Conservation (phyloP, 768 basidiomycete genomes). For the Daedalea quercina region DNA sequence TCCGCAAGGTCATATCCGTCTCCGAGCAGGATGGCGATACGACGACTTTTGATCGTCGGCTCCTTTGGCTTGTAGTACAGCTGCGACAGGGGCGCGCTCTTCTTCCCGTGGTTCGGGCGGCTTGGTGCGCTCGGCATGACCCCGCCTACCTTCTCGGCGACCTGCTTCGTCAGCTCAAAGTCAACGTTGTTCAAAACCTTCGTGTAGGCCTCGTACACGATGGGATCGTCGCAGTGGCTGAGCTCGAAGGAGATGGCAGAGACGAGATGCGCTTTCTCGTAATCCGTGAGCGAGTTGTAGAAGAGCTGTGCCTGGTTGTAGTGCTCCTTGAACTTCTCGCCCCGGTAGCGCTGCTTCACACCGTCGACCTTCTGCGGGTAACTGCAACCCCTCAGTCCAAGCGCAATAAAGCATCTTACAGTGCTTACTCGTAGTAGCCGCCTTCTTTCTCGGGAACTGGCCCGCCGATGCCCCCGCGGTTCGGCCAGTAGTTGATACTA, state of each 20-base stretch:
- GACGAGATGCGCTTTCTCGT: constrained; percentile 70
- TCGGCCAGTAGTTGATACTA: constrained; percentile 77
- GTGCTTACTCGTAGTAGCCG: constrained; percentile 49
- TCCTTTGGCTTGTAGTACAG: constrained; percentile 43
- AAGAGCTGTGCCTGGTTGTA: constrained; percentile 74
- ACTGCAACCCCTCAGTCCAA: constrained; percentile 23
- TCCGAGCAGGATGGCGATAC: constrained; percentile 69
- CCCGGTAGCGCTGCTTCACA: constrained; percentile 52
- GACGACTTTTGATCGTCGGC: constrained; percentile 56
- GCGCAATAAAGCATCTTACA: constrained; percentile 11
- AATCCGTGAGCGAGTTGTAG: constrained; percentile 66
- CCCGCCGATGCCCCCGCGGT: constrained; percentile 46
- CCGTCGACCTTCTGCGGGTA: constrained; percentile 42
- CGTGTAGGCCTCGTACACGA: constrained; percentile 64
- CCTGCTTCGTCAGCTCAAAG: constrained; percentile 59
- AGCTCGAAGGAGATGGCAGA: constrained; percentile 77
- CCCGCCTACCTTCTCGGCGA: constrained; percentile 62
- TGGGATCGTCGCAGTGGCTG: constrained; percentile 72
- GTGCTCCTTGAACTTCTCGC: constrained; percentile 75
- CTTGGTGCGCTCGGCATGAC: constrained; percentile 46
- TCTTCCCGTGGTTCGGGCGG: constrained; percentile 52
- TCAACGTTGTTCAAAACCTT: constrained; percentile 68
- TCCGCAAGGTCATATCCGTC: constrained; percentile 67
- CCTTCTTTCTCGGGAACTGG: constrained; percentile 46
- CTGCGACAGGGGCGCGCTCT: constrained; percentile 53